Base-by-base conservation (phyloP, 2,329 filamentous ascomycete genomes). In the Curvularia sp. region DNA sequence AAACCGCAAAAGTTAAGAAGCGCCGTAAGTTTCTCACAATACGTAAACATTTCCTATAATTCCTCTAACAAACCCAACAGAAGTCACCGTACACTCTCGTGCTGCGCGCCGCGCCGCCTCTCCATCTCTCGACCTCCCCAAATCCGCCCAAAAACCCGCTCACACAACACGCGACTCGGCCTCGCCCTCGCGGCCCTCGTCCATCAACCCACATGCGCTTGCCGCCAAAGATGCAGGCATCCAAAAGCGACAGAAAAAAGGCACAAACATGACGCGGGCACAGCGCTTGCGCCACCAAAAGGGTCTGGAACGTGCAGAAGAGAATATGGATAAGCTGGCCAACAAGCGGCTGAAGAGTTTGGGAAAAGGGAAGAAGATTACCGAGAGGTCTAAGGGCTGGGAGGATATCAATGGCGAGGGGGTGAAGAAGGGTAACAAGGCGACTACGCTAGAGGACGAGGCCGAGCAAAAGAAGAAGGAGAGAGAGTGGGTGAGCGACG, bases 21-120 rank as follows among this genome's bases (percentile, higher is more conserved):
- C 72, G 77, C 61, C 72, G 79, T 80, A 69, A 20, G 66, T 43
- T 7, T 13, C 5, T 2, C 5, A 2, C 20, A 4, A 24, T 8
- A 28, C 41, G 18, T 18, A 33, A 24, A 10, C 13, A n/a, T 15
- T 43, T 38, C 20, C 49, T 49, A 5, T 26, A 61, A 18, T 31
- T 20, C 24, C 10, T 26, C 68, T 68, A 57, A 71, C 38, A 20
- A 26, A 7, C 18, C 20, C 13, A 18, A 47, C 71, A 90, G 88
- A 80, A 54, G 81, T 82, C 39, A 91, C 89, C 4, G 77, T 87
- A 57, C 89, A 89, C 80, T 93, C 91, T 53, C 89, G 91, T 64
- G 89, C 89, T 58, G 89, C 89, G 41, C 86, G 90, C 71, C 87
- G 91, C 64, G 90, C 88, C 47, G 86, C 86, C 15, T 90, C 89